Percentiles rank a stretch among this genome's conserved stretches.
These are phyloP conservation scores for Byssoonygena ceratinophila DNA, from an alignment of 2,329 filamentous ascomycete species.

Conservation along the genomic window DNA sequence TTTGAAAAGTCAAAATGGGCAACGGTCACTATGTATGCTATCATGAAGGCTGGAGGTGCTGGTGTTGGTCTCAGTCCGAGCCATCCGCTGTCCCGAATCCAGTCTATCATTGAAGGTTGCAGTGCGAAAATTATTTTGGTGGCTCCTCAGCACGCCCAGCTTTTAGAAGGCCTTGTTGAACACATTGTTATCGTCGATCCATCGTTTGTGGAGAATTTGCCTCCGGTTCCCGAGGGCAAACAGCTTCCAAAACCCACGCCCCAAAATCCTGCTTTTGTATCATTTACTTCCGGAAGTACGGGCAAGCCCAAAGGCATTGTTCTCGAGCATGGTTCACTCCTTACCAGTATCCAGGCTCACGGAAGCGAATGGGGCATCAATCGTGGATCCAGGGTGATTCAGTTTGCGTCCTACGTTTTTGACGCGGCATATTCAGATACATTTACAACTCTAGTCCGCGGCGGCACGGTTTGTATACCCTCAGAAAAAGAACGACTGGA, in stretches of 20 bases:
- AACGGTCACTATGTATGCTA: conserved; percentile 13
- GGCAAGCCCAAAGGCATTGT: conserved; percentile 10
- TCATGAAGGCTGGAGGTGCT: conserved; percentile 16
- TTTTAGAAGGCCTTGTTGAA: conserved; percentile 21
- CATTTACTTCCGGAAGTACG: neutral
- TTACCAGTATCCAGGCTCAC: neutral
- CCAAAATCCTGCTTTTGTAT: conserved; percentile 37
- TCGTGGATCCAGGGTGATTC: conserved; percentile 47
- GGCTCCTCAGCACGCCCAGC: conserved; percentile 5
- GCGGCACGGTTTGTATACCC: too few relatives aligned
- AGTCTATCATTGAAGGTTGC: conserved; percentile 5
- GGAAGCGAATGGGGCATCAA: conserved; percentile 18
- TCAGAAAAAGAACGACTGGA: conserved; percentile 29
- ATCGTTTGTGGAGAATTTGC: conserved; percentile 43
- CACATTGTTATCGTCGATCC: conserved; percentile 42
- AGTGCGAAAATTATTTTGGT: conserved; percentile 8
- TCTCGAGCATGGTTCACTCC: neutral
- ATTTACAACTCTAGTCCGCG: too few relatives aligned
- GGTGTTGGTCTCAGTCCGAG: conserved; percentile 15
- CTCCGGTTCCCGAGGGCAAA: conserved; percentile 31
- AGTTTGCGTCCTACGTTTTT: conserved; percentile 27
- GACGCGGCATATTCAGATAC: neutral
- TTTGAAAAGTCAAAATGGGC: conserved; percentile 18
- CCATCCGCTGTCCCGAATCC: conserved; percentile 10
- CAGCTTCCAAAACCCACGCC: neutral